These are phyloP conservation scores for Stephania cephalantha DNA, from an alignment of 164 flowering plant species.

Conservation along the genomic window DNA sequence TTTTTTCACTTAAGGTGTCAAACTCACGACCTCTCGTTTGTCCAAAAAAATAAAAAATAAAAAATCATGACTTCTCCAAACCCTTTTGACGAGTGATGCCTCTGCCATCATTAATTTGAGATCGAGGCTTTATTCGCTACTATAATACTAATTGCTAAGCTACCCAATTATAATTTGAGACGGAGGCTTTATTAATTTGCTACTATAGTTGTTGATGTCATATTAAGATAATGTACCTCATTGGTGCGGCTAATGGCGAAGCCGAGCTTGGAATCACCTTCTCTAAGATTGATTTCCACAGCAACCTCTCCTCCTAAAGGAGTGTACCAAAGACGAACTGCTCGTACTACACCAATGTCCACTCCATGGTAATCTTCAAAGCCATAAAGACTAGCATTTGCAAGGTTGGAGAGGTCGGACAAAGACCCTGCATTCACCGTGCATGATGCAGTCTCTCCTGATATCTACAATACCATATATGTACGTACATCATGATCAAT, in stretches of 20 bases:
- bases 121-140: no score
- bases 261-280: conserved; percentile 73
- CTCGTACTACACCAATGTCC: conserved; percentile 90
- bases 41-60: no score
- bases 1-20: no score
- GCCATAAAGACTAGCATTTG: conserved; percentile 79
- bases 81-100: no score
- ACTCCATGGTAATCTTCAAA: conserved; percentile 98
- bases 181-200: no score
- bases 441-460: conserved; percentile 87
- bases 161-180: no score
- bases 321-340: conserved; percentile 91
- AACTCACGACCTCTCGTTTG: no score
- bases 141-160: no score
- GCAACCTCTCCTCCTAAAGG: conserved; percentile 66
- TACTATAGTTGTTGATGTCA: no score
- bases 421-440: conserved; percentile 78
- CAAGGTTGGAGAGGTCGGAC: conserved; percentile 70
- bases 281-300: conserved; percentile 58
- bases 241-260: conserved; percentile 92
- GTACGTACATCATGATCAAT: background rate
- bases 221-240: conserved; percentile 43
- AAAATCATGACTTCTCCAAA: no score
- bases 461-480: conserved; percentile 36
- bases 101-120: no score